phyloP scores from a whole-genome alignment of 2,329 filamentous ascomycete species.

The Colletotrichum agaves region DNA sequence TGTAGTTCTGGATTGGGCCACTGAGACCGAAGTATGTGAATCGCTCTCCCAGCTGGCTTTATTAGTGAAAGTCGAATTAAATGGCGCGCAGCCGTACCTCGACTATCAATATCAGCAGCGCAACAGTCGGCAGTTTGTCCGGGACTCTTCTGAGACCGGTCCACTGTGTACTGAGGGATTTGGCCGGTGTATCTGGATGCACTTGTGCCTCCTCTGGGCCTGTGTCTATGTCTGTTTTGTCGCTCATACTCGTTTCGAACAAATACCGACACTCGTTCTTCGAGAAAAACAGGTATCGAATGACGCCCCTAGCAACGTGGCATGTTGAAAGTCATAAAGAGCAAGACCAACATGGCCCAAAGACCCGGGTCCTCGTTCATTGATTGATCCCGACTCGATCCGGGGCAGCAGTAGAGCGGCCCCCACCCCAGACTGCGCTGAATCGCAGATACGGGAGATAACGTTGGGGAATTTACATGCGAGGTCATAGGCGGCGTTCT shows the following conservation, averaged over 20 bases:
- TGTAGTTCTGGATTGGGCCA: conserved; percentile 47
- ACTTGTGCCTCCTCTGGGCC: conserved; percentile 13
- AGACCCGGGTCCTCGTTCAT: not conserved
- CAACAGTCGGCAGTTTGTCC: conserved; percentile 43
- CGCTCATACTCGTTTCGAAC: not conserved
- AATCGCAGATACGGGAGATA: conserved; percentile 36
- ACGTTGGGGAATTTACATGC: conserved; percentile 32
- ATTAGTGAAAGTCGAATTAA: no score
- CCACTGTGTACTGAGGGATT: conserved; percentile 18
- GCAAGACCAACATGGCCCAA: not conserved
- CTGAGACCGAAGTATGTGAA: conserved; percentile 47
- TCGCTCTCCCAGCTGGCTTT: conserved; percentile 45
- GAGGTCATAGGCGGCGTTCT: conserved; percentile 39
- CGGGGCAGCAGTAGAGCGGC: conserved; percentile 9
- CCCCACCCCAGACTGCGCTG: not conserved
- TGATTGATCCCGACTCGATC: conserved; percentile 17
- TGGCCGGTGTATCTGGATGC: not conserved
- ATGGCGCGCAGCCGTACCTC: no score
- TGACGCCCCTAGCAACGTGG: not conserved
- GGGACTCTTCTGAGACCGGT: conserved; percentile 41
- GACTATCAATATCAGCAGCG: conserved; percentile 43
- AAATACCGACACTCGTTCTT: not conserved
- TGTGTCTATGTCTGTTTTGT: conserved; percentile 30
- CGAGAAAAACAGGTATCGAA: not conserved
- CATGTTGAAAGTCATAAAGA: conserved; percentile 20